Percentiles rank a stretch among this genome's conserved stretches.
These are phyloP conservation scores for Phycomyces blakesleeanus DNA, from an alignment of 192 early-diverging fungal genomes.

Conservation along the genomic window DNA sequence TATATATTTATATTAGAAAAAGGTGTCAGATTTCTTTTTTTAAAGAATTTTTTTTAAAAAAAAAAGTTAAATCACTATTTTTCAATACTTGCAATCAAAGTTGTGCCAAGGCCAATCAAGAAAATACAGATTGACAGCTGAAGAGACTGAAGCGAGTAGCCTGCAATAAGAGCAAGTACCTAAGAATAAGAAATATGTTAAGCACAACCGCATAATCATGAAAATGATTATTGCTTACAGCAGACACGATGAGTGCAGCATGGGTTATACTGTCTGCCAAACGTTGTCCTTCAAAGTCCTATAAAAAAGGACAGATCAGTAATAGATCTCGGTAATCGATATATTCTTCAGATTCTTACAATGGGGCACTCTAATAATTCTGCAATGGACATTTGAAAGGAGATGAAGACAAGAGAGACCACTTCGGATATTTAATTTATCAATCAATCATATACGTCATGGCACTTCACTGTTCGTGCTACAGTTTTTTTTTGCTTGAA, in stretches of 20 bases:
- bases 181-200: neutral
- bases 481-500: no score
- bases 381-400: conserved; percentile 1
- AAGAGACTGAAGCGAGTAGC: conserved; percentile 10
- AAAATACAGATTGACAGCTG: conserved; percentile 10
- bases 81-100: conserved; percentile 5
- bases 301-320: neutral
- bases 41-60: no score
- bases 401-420: neutral
- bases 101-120: neutral
- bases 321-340: neutral
- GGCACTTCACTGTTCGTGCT: no score
- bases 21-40: no score
- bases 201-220: no score
- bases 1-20: neutral
- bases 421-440: no score
- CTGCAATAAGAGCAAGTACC: conserved; percentile 7
- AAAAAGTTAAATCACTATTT: no score
- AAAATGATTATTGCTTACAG: conserved; percentile 9
- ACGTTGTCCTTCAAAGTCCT: conserved; percentile 16
- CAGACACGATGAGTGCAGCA: conserved; percentile 3
- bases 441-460: no score
- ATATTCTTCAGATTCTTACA: neutral
- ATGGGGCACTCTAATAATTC: conserved; percentile 11
- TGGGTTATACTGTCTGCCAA: neutral